Percentiles rank a stretch among this genome's conserved stretches.
phyloP scores from a whole-genome alignment of 306 rosid species.

The Parietaria judaica region DNA sequence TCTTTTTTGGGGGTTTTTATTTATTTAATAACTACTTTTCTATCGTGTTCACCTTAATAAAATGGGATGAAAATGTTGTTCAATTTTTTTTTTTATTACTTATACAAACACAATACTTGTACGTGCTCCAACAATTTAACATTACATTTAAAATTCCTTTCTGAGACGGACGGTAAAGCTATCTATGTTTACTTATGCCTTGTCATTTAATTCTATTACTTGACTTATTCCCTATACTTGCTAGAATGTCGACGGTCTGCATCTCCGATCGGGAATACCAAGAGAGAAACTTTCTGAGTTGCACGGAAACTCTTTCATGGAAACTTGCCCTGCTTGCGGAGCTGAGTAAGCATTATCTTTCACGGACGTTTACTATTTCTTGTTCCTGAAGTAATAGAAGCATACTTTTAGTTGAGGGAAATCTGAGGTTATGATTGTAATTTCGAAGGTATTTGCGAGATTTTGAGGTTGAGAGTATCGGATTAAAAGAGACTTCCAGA shows the following conservation, averaged over 20 bases:
- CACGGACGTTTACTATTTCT: too few relatives aligned
- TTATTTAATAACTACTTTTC: neutral
- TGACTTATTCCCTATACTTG: conserved; percentile 14
- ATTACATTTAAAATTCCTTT: neutral
- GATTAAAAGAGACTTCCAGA: conserved; percentile 85
- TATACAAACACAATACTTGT: too few relatives aligned
- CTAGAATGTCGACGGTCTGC: conserved; percentile 98
- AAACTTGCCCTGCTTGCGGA: conserved; percentile 87
- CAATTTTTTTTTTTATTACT: too few relatives aligned
- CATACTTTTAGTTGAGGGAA: neutral
- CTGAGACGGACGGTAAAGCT: neutral
- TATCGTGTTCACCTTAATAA: too few relatives aligned
- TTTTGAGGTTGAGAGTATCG: conserved; percentile 93
- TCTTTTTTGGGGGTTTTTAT: neutral
- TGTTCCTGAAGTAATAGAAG: too few relatives aligned
- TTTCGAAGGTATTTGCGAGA: conserved; percentile 75
- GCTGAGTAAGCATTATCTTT: conserved; percentile 53
- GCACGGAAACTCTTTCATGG: conserved; percentile 98
- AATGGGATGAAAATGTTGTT: too few relatives aligned
- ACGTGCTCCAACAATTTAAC: neutral
- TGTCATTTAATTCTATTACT: too few relatives aligned
- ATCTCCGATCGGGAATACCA: conserved; percentile 95
- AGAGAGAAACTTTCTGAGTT: conserved; percentile 92
- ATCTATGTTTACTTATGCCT: neutral
- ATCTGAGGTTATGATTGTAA: conserved; percentile 21